Base-by-base conservation (phyloP, 768 basidiomycete genomes). In the Xerocomellus amylosporus region DNA sequence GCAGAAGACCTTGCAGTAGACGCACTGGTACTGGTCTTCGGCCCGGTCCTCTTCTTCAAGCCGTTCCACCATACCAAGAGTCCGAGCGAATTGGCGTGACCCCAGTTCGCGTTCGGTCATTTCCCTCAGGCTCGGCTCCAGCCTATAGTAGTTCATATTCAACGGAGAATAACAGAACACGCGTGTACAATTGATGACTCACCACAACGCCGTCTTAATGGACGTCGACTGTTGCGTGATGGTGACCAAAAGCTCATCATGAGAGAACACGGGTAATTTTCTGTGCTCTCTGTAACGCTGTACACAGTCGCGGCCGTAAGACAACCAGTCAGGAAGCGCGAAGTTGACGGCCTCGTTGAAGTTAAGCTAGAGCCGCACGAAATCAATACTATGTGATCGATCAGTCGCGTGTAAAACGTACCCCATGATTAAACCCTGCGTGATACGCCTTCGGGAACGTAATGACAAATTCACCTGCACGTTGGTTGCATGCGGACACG, bases 301-400 rank as follows among this genome's bases (percentile, higher is more conserved):
- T 13, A 95, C 93, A 66, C 93, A 97, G 53, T 90, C 90, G 38
- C 89, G 81, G 34, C 91, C 97, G 58, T 82, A 84, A 8, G 87
- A 77, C 43, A 98, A 75, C 97, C 97, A 99, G 68, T 98, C 93
- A 24, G 94, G 92, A 26, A 97, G 77, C 12, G 97, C 96, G 65
- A 98, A 98, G 71, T 99, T 98, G 65, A 98, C 96, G 4, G 96
- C 97, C 75, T 98, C 97, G 70, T 98, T 98, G 77, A 98, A 95
- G 74, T 99, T 99, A 64, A 98, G 75, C 94, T 97, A 64, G 17
- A 36, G 61, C 59, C 55, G 65, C 55, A 64, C 59, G 58, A 67
- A 61, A 58, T 70, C 62, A 64, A 54, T 48, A 43, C 41, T 53
- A 20, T 46, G 48, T 55, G 46, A 67, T 65, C 58, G 53, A 65